Conservation (phyloP, 768 basidiomycete genomes). For the Boletus sp. region DNA sequence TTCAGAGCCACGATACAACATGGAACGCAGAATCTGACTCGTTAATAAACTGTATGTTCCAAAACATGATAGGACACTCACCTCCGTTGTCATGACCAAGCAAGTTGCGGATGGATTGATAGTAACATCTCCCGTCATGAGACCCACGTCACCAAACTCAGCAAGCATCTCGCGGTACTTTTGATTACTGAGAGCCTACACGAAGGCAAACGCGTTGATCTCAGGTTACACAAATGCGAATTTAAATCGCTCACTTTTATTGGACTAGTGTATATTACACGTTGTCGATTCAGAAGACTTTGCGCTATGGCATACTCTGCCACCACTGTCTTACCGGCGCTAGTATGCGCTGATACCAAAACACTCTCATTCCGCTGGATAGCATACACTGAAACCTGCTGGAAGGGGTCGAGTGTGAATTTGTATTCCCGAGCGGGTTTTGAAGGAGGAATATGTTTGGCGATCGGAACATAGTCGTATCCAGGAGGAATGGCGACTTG, state of each 20-base stretch:
- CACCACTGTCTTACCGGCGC: constrained; percentile 98
- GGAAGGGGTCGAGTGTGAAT: constrained; percentile 97
- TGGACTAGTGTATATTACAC: constrained; percentile 98
- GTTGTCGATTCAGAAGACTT: constrained; percentile 88
- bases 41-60: background rate
- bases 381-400: constrained; percentile 88
- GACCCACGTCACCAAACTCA: constrained; percentile 95
- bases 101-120: constrained; percentile 97
- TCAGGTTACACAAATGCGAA: constrained; percentile 9
- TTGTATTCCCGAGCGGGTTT: constrained; percentile 94
- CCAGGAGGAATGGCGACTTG: constrained; percentile 95
- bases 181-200: constrained; percentile 94
- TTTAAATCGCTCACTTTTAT: constrained; percentile 77
- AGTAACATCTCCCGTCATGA: constrained; percentile 99
- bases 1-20: constrained; percentile 98
- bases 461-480: constrained; percentile 88
- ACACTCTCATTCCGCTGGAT: constrained; percentile 98
- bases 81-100: constrained; percentile 99
- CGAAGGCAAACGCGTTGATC: constrained; percentile 16
- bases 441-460: constrained; percentile 84
- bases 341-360: constrained; percentile 96
- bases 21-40: constrained; percentile 89
- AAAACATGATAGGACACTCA: constrained; percentile 28
- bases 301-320: constrained; percentile 99
- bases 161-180: constrained; percentile 98